Conservation (phyloP, 345 rosid species). For the Ceriops zippeliana region DNA sequence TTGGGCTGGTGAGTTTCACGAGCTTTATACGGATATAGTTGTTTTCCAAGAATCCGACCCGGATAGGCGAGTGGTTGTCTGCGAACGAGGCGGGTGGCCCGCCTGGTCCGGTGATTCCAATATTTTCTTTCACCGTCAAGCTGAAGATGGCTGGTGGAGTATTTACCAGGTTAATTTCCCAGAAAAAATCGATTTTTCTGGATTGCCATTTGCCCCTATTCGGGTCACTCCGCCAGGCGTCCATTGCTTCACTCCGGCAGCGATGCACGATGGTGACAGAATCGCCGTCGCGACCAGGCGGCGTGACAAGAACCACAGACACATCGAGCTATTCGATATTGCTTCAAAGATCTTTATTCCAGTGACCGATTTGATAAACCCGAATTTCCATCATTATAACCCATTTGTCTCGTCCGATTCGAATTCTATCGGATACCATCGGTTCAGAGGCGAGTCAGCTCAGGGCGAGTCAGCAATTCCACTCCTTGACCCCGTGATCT, state of each 20-base stretch:
- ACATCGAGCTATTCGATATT: constrained; percentile 65
- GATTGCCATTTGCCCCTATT: constrained; percentile 31
- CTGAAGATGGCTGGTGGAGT: constrained; percentile 97
- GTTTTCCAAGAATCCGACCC: constrained; percentile 53
- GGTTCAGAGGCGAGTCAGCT: constrained; percentile 66
- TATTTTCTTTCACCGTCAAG: constrained; percentile 74
- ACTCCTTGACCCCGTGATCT: constrained; percentile 56
- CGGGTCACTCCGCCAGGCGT: constrained; percentile 82
- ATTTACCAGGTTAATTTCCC: constrained; percentile 48
- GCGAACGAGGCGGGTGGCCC: constrained; percentile 82
- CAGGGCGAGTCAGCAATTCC: constrained; percentile 50
- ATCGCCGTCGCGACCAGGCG: constrained; percentile 77
- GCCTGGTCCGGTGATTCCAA: constrained; percentile 67
- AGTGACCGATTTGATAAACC: constrained; percentile 56
- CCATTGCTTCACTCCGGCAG: constrained; percentile 90
- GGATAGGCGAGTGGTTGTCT: constrained; percentile 41
- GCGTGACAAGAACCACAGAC: constrained; percentile 39
- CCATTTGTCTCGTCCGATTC: constrained; percentile 69
- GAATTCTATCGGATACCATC: constrained; percentile 59
- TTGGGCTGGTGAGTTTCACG: constrained; percentile 81
- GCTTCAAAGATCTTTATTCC: constrained; percentile 38
- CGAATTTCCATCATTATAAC: constrained; percentile 66
- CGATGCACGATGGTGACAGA: constrained; percentile 51
- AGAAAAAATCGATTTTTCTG: constrained; percentile 17
- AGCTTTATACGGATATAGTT: constrained; percentile 59